Evolutionary conservation across 257 asterid species (phyloP).

Genomic region (Lycium ferocissimum): DNA sequence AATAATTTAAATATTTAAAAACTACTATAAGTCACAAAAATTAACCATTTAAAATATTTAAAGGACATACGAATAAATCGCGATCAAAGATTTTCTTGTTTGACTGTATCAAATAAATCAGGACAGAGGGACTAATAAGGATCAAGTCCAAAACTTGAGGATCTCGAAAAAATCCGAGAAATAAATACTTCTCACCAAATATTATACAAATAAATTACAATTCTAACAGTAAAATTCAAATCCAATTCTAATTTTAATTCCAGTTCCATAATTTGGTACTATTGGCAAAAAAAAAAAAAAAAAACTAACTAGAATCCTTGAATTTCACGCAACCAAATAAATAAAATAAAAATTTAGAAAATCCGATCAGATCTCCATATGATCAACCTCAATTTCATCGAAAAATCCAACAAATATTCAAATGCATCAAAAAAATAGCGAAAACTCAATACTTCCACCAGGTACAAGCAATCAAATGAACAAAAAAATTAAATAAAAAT

Average conservation of each 20-base stretch:
- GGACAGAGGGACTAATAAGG: background rate
- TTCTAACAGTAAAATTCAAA: background rate
- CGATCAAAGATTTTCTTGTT: no score
- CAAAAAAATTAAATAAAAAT: background rate
- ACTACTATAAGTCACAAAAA: no score
- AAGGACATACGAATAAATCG: no score
- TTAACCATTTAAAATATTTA: no score
- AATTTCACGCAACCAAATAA: slow-evolving; percentile 20
- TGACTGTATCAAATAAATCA: no score
- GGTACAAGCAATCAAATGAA: background rate
- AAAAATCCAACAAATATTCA: background rate
- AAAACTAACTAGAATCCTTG: background rate
- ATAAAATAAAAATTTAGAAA: background rate
- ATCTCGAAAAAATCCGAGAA: no score
- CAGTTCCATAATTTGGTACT: background rate
- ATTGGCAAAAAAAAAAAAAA: background rate
- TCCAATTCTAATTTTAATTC: background rate
- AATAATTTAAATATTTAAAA: no score
- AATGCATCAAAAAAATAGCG: background rate
- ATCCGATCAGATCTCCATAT: slow-evolving; percentile 30
- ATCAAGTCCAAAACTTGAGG: background rate
- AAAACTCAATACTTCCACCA: background rate
- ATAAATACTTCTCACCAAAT: no score
- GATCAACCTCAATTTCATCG: slow-evolving; percentile 24
- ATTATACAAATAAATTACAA: no score